phyloP scores from a whole-genome alignment of 257 asterid genomes.

The Penstemon eatonii region DNA sequence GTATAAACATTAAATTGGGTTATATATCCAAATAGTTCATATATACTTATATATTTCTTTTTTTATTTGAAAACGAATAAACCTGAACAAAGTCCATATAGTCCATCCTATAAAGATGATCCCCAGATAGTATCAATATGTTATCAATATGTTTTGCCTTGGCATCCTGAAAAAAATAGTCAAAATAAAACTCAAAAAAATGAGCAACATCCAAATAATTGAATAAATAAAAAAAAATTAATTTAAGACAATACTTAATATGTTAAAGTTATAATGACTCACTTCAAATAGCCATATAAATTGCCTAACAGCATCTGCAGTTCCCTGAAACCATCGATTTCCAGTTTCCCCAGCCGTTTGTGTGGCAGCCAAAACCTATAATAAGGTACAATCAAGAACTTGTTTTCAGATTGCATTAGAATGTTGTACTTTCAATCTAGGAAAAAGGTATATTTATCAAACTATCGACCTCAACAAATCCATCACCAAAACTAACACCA shows the following conservation, averaged over 20 bases:
- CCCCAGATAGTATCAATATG: slow-evolving; percentile 81
- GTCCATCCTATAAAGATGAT: slow-evolving; percentile 95
- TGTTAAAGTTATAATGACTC: slow-evolving; percentile 7
- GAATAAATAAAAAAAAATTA: background rate
- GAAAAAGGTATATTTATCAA: background rate
- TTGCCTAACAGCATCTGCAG: slow-evolving; percentile 96
- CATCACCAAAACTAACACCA: slow-evolving; percentile 88
- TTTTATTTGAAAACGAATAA: slow-evolving; percentile 18
- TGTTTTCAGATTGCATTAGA: background rate
- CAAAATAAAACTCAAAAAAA: background rate
- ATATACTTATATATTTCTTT: background rate
- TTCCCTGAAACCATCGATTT: slow-evolving; percentile 89
- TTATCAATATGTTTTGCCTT: slow-evolving; percentile 83
- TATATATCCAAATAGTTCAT: background rate
- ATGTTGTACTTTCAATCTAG: background rate
- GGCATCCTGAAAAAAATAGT: slow-evolving; percentile 60
- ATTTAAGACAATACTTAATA: background rate
- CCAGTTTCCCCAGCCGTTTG: slow-evolving; percentile 93
- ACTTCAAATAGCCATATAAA: slow-evolving; percentile 94
- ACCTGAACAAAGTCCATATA: slow-evolving; percentile 96
- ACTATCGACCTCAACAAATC: slow-evolving; percentile 76
- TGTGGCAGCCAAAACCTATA: slow-evolving; percentile 90
- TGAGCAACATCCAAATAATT: background rate
- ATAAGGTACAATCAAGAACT: background rate
- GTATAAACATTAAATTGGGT: slow-evolving; percentile 32